Base-by-base conservation (phyloP, 495 filamentous ascomycete genomes). In the Clavariopsis aquatica region DNA sequence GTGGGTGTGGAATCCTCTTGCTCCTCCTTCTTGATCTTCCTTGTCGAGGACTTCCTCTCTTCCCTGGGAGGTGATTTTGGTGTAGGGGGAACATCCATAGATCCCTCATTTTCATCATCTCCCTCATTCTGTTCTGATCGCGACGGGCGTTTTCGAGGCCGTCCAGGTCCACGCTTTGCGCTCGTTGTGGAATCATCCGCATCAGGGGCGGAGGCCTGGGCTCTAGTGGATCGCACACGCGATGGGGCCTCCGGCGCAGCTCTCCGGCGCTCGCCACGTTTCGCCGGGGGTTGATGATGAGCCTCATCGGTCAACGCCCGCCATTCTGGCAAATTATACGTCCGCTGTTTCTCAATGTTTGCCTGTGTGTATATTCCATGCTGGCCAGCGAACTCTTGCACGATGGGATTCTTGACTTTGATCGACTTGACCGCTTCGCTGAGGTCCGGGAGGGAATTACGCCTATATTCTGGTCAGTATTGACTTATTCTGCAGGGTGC, bases 241-340 rank as follows among this genome's bases (percentile, higher is more conserved):
- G 78, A 82, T 15, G 80, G 74, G 62, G 85, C 85, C 58, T 90
- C 87, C 64, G 88, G 88, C 69, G 52, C 41, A 46, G 47, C 59
- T 75, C 76, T 86, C 78, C 94, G 87, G 65, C 94, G 80, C 74
- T 98, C 93, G 51, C 95, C 94, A 72, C 94, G 84, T 63, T 86
- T 87, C n/a, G 95, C 94, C 2, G 95, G 94, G 0, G 93, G 95
- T 70, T 98, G 94, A 71, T 98, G 92, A 64, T 96, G 91, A 73
- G 89, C 89, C 75, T 96, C 91, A 53, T 96, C 89, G 69, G 91
- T 95, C 38, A 98, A 80, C 43, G 87, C 84, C 65, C 91, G 90
- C 94, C 94, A 98, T 75, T 98, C 92, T 0, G 93, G 93, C 8
- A 98, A 80, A 72, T 96, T 98, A 78, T 98, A 98, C 24, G 90